Conservation (phyloP, 495 filamentous ascomycete genomes). For the Chaetomidium leptoderma region DNA sequence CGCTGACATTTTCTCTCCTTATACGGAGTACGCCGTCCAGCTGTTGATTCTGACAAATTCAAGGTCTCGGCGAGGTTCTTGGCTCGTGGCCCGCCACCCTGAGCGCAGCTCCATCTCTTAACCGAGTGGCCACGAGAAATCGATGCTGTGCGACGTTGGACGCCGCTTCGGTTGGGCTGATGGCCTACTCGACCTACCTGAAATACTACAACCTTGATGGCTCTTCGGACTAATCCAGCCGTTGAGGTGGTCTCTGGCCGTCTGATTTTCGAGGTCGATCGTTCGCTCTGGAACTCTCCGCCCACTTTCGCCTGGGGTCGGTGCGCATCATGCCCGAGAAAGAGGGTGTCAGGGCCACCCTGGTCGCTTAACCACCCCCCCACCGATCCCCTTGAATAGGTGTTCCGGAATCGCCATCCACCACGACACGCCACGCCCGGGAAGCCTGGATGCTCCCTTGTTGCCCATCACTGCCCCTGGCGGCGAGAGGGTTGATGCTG, state of each 20-base stretch:
- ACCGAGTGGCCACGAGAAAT: slow-evolving; percentile 3
- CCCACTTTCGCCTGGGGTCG: background rate
- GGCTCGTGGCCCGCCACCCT: slow-evolving; percentile 2
- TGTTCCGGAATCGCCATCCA: slow-evolving; percentile 6
- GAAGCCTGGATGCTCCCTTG: background rate
- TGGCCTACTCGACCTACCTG: background rate
- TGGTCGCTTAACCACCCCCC: background rate
- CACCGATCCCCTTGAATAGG: background rate
- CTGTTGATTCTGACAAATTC: slow-evolving; percentile 8
- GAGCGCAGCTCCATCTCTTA: background rate
- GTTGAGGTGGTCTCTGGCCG: background rate
- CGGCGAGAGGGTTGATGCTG: background rate
- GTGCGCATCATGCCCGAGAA: background rate
- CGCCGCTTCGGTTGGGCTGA: background rate
- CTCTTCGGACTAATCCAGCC: background rate
- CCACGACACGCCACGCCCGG: too few species aligned
- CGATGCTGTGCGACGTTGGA: background rate
- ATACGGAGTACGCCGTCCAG: too few species aligned
- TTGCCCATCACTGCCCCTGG: slow-evolving; percentile 1
- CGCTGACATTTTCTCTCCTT: too few species aligned
- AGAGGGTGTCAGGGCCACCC: background rate
- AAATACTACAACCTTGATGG: slow-evolving; percentile 14
- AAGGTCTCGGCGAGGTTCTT: background rate
- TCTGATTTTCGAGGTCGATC: slow-evolving; percentile 10
- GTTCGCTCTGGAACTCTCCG: slow-evolving; percentile 7